Evolutionary conservation across 2,329 filamentous ascomycete genomes (phyloP).

Genomic region (Gaeumannomyces tritici): DNA sequence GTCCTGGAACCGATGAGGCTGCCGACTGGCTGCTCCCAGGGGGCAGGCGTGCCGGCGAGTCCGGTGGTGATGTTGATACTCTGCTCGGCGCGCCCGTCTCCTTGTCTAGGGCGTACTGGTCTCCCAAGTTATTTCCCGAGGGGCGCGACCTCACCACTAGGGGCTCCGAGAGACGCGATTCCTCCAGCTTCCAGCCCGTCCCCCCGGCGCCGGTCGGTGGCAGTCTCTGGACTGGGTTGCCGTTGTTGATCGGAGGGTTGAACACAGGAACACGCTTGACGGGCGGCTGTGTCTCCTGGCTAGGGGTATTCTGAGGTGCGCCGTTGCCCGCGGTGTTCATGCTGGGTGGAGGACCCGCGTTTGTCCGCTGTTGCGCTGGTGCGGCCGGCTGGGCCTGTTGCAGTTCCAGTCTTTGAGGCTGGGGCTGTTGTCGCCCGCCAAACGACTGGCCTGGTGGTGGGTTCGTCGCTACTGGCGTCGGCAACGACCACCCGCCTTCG

Average conservation of each 20-base stretch:
- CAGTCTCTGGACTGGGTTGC: conserved; percentile 26
- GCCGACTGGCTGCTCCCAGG: background rate
- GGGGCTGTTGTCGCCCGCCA: conserved; percentile 4
- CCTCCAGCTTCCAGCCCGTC: conserved; percentile 38
- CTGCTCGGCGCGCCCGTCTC: conserved; percentile 30
- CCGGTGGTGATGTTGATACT: background rate
- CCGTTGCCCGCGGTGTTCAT: background rate
- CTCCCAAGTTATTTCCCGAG: conserved; percentile 16
- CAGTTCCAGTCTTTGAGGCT: background rate
- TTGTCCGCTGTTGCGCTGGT: conserved; percentile 13
- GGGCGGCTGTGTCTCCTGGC: background rate
- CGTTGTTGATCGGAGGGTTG: conserved; percentile 1
- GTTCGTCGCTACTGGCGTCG: background rate
- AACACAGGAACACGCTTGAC: background rate
- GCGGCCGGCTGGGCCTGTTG: background rate
- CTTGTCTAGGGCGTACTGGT: conserved; percentile 36
- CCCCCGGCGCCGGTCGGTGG: conserved; percentile 29
- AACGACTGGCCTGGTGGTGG: conserved; percentile 2
- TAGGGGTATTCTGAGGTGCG: background rate
- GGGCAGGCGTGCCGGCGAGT: background rate
- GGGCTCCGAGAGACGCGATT: conserved; percentile 43
- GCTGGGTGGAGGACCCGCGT: conserved; percentile 6
- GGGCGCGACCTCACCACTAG: conserved; percentile 28
- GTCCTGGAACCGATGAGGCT: background rate
- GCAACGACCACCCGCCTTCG: background rate